Conservation (phyloP, 805 yeast genomes). For the Ogataea paradorogensis region DNA sequence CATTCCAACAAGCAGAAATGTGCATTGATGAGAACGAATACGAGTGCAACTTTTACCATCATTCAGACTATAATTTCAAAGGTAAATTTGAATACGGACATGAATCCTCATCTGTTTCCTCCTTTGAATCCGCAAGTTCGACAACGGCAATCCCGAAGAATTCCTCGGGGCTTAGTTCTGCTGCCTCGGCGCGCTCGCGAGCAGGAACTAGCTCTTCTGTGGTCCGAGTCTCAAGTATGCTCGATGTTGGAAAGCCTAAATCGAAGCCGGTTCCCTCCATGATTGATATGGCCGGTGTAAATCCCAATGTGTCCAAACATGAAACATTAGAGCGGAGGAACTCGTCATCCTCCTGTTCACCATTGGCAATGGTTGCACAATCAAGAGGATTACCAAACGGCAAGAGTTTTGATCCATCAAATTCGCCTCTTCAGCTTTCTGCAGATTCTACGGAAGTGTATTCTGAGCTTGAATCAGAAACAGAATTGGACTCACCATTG, state of each 20-base stretch:
- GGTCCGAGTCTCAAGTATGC: conserved; percentile 11
- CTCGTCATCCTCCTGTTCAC: conserved; percentile 7
- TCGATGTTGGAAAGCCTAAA: conserved; percentile 15
- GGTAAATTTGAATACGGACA: conserved; percentile 24
- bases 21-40: conserved; percentile 50
- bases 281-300: conserved; percentile 12
- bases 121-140: conserved; percentile 5
- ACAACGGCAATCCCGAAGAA: conserved; percentile 1
- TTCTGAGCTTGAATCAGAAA: not conserved
- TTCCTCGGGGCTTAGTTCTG: conserved; percentile 11
- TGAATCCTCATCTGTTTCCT: conserved; percentile 15
- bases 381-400: not conserved
- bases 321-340: conserved; percentile 1
- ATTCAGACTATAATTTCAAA: conserved; percentile 17
- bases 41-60: conserved; percentile 27
- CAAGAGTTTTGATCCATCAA: conserved; percentile 4
- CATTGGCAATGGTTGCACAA: conserved; percentile 1
- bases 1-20: conserved; percentile 62
- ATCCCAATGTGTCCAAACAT: conserved; percentile 8
- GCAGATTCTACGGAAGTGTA: not conserved
- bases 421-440: conserved; percentile 3
- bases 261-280: conserved; percentile 10
- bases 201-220: conserved; percentile 14
- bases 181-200: conserved; percentile 17
- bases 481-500: conserved; percentile 1